Evolutionary conservation across 208 protist genomes (phyloP).

Genomic region (Porcisia deanei): DNA sequence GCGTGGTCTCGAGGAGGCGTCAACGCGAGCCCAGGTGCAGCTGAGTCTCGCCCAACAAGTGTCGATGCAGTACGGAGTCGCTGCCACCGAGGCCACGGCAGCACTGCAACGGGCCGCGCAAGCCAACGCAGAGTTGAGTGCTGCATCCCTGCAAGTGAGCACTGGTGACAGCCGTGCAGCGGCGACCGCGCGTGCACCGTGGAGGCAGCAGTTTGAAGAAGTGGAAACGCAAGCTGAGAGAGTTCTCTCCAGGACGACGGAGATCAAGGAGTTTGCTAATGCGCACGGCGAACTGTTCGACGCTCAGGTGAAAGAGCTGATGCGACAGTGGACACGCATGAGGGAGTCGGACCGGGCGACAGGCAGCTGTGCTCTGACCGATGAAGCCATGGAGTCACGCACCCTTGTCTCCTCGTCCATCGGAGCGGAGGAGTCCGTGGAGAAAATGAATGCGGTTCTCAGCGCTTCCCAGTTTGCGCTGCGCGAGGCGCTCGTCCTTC

Average conservation of each 20-base stretch:
- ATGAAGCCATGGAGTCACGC: constrained; percentile 5
- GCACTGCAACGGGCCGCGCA: constrained; percentile 27
- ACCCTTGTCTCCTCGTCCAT: constrained; percentile 22
- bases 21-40: constrained; percentile 41
- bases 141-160: background rate
- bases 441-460: constrained; percentile 2
- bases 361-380: background rate
- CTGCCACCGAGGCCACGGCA: constrained; percentile 21
- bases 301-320: constrained; percentile 19
- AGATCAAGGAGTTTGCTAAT: constrained; percentile 5
- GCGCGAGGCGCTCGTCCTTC: constrained; percentile 31
- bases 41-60: constrained; percentile 27
- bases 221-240: constrained; percentile 18
- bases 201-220: constrained; percentile 9
- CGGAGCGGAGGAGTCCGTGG: background rate
- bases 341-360: background rate
- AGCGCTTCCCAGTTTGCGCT: constrained; percentile 22
- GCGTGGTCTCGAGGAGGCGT: constrained; percentile 29
- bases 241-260: constrained; percentile 6
- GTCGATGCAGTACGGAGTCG: constrained; percentile 15
- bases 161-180: background rate
- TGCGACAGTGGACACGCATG: constrained; percentile 18
- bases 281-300: constrained; percentile 25
- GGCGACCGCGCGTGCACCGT: constrained; percentile 1
- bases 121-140: constrained; percentile 23